These are phyloP conservation scores for Cryptococcus neoformans DNA, from an alignment of 1,284 basidiomycete species.

Conservation along the genomic window DNA sequence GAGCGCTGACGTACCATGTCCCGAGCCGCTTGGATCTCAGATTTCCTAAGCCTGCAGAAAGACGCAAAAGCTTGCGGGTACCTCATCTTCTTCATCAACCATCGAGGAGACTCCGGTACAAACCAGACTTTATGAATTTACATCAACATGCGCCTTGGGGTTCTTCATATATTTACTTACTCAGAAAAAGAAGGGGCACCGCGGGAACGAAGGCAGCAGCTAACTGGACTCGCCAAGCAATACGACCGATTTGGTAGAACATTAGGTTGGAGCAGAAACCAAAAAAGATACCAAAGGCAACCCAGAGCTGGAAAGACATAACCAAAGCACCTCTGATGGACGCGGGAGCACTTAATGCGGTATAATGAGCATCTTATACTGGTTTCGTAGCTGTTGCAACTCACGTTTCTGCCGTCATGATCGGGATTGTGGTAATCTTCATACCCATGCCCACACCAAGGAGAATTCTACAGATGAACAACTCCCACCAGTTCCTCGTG, in stretches of 20 bases:
- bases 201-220: constrained; percentile 51
- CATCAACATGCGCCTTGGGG: background rate
- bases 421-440: constrained; percentile 53
- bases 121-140: constrained; percentile 52
- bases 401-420: constrained; percentile 43
- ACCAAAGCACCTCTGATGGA: constrained; percentile 53
- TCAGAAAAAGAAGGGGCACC: constrained; percentile 56
- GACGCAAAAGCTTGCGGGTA: constrained; percentile 65
- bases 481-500: constrained; percentile 57
- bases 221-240: constrained; percentile 51
- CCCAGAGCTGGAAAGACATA: constrained; percentile 51
- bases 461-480: constrained; percentile 48
- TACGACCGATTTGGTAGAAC: constrained; percentile 26
- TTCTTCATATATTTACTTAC: constrained; percentile 21
- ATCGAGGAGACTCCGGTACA: constrained; percentile 62
- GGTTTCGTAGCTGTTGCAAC: background rate
- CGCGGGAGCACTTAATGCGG: constrained; percentile 38
- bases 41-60: constrained; percentile 62
- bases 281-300: constrained; percentile 52
- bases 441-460: constrained; percentile 44
- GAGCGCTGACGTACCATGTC: constrained; percentile 54
- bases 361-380: background rate
- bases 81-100: constrained; percentile 68
- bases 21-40: constrained; percentile 67
- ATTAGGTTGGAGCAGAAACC: constrained; percentile 32